Conservation (phyloP, 257 asterid genomes). For the Solanum infundibuliforme region DNA sequence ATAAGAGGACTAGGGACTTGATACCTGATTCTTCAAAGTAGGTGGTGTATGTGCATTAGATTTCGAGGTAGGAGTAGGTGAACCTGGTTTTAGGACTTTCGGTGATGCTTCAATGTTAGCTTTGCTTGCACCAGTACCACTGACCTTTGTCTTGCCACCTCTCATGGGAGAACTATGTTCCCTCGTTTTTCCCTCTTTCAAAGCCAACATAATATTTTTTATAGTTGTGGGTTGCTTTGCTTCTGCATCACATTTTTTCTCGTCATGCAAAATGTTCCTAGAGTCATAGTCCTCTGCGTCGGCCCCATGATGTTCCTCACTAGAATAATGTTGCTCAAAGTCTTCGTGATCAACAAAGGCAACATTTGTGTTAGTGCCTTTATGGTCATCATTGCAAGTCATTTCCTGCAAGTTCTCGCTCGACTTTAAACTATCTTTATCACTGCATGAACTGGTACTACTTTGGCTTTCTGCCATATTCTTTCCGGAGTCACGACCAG, state of each 20-base stretch:
- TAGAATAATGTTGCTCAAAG: conserved; percentile 11
- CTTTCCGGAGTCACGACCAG: conserved; percentile 27
- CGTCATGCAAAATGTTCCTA: conserved; percentile 22
- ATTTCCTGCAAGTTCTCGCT: conserved; percentile 31
- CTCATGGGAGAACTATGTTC: conserved; percentile 84
- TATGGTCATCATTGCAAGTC: conserved; percentile 26
- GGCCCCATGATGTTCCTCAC: conserved; percentile 21
- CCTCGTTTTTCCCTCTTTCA: conserved; percentile 74
- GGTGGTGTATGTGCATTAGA: conserved; percentile 39
- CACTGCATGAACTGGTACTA: conserved; percentile 91
- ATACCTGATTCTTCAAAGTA: conserved; percentile 75
- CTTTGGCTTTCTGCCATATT: conserved; percentile 86
- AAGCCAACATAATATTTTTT: conserved; percentile 66
- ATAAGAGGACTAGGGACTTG: neutral
- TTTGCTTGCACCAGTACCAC: conserved; percentile 30
- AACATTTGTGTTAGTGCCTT: conserved; percentile 21
- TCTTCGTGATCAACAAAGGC: conserved; percentile 36
- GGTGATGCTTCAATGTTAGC: conserved; percentile 45
- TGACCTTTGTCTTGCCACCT: conserved; percentile 30
- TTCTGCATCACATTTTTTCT: conserved; percentile 25
- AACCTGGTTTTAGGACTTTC: conserved; percentile 32
- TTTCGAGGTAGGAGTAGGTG: conserved; percentile 20
- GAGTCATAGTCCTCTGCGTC: conserved; percentile 24
- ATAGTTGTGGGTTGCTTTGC: conserved; percentile 59
- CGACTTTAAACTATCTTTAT: conserved; percentile 56